Conservation (phyloP, 192 early-diverging fungal genomes). For the Coemansia sp. region DNA sequence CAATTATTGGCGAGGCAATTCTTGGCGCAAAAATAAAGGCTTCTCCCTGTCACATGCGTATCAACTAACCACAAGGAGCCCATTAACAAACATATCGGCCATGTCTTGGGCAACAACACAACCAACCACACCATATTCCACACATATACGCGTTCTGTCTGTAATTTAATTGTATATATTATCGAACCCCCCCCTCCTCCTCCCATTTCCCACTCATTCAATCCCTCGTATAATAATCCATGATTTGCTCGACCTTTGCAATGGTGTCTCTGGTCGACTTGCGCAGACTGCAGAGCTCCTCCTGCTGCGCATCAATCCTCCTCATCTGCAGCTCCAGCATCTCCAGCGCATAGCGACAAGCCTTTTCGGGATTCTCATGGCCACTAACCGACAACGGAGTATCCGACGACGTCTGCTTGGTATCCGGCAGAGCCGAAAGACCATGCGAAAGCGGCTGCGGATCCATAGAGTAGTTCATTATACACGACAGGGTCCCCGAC, state of each 20-base stretch:
- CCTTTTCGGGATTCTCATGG: slow-evolving; percentile 19
- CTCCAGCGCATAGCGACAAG: slow-evolving; percentile 36
- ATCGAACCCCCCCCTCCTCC: too few relatives aligned
- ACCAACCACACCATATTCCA: too few relatives aligned
- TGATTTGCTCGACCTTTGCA: slow-evolving; percentile 28
- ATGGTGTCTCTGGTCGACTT: slow-evolving; percentile 35
- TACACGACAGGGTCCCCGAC: neutral
- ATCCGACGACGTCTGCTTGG: neutral
- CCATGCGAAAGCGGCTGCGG: neutral
- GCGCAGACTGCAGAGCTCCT: slow-evolving; percentile 22
- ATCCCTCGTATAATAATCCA: slow-evolving; percentile 20
- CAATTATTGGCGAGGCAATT: slow-evolving; percentile 38
- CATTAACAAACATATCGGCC: too few relatives aligned
- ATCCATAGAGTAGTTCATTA: slow-evolving; percentile 2
- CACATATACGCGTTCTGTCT: too few relatives aligned
- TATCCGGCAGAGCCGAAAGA: neutral
- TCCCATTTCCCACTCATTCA: neutral
- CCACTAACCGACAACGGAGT: neutral
- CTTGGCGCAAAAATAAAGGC: too few relatives aligned
- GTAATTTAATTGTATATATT: too few relatives aligned
- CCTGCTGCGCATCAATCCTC: slow-evolving; percentile 45
- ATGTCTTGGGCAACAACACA: too few relatives aligned
- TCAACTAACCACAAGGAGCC: too few relatives aligned
- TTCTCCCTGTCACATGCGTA: too few relatives aligned
- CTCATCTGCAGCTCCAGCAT: slow-evolving; percentile 31